phyloP scores from a whole-genome alignment of 164 flowering plant species.

The Vitis amurensis region DNA sequence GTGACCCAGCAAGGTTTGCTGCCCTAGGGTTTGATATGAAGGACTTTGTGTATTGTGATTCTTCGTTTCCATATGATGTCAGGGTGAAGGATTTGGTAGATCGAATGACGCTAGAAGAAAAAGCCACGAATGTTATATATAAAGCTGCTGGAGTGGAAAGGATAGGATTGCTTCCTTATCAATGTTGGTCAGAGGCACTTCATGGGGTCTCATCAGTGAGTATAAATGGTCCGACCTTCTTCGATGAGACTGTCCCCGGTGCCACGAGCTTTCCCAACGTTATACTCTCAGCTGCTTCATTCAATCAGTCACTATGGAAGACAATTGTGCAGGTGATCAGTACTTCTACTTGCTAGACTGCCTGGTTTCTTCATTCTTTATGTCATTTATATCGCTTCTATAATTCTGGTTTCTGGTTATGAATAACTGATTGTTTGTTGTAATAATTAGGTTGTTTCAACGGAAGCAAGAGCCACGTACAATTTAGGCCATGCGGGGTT shows the following conservation, averaged over 20 bases:
- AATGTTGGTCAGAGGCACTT: slow-evolving; percentile 23
- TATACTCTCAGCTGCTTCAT: slow-evolving; percentile 18
- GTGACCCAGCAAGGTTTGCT: too few relatives aligned
- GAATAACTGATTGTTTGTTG: too few relatives aligned
- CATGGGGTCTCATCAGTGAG: slow-evolving; percentile 24
- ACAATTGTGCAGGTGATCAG: slow-evolving; percentile 12
- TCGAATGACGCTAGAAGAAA: slow-evolving; percentile 14
- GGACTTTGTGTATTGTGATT: slow-evolving; percentile 4
- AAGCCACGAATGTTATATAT: not conserved
- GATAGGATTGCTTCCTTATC: slow-evolving; percentile 3
- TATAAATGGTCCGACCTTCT: slow-evolving; percentile 1
- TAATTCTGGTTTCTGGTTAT: too few relatives aligned
- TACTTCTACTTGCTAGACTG: too few relatives aligned
- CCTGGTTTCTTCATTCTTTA: too few relatives aligned
- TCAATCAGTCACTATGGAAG: slow-evolving; percentile 17
- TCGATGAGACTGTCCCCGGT: slow-evolving; percentile 8
- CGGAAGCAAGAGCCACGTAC: slow-evolving; percentile 21
- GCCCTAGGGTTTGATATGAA: too few relatives aligned
- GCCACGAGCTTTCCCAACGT: slow-evolving; percentile 20
- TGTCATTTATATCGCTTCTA: too few relatives aligned
- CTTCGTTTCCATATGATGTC: not conserved
- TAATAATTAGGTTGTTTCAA: slow-evolving; percentile 16
- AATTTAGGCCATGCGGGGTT: slow-evolving; percentile 18
- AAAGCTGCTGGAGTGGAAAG: not conserved
- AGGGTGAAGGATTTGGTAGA: slow-evolving; percentile 16